A percentile compares a stretch with the other conserved stretches of the same genome.
Conservation (phyloP, 805 yeast genomes). For the Lachancea quebecensis region DNA sequence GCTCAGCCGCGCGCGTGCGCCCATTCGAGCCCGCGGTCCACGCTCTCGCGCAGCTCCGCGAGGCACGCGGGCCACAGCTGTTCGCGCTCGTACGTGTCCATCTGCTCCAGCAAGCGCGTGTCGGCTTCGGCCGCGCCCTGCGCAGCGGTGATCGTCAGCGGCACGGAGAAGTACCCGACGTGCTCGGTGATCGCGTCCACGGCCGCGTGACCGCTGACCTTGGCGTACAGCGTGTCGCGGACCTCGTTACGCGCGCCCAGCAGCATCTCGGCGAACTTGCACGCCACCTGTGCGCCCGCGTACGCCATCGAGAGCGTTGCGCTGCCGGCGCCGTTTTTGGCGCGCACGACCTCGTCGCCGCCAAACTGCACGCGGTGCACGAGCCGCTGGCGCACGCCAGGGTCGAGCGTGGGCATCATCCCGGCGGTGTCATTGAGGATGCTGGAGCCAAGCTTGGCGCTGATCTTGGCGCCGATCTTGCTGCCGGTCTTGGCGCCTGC, state of each 20-base stretch:
- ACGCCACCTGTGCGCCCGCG: slow-evolving; percentile 81
- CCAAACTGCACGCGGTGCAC: slow-evolving; percentile 90
- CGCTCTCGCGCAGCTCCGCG: slow-evolving; percentile 17
- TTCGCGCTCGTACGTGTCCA: slow-evolving; percentile 47
- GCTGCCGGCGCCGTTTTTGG: slow-evolving; percentile 90
- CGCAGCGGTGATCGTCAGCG: slow-evolving; percentile 43
- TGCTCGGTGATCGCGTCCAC: slow-evolving; percentile 12
- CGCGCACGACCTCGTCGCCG: slow-evolving; percentile 95
- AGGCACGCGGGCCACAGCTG: slow-evolving; percentile 22
- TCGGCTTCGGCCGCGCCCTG: slow-evolving; percentile 42
- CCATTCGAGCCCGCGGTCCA: slow-evolving; percentile 15
- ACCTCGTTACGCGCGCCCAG: slow-evolving; percentile 32
- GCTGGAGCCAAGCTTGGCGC: too few species aligned
- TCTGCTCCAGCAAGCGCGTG: slow-evolving; percentile 42
- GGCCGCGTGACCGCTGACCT: slow-evolving; percentile 45
- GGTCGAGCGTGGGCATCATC: background rate
- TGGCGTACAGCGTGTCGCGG: slow-evolving; percentile 46
- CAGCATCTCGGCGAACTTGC: slow-evolving; percentile 33
- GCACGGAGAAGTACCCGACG: slow-evolving; percentile 51
- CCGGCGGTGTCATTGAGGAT: too few species aligned
- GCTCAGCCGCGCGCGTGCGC: background rate
- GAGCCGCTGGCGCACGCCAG: slow-evolving; percentile 30
- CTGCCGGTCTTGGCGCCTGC: background rate
- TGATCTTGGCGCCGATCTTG: background rate
- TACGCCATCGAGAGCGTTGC: slow-evolving; percentile 96